Conservation (phyloP, 805 yeast genomes). For the Maudiozyma saulgeensis region DNA sequence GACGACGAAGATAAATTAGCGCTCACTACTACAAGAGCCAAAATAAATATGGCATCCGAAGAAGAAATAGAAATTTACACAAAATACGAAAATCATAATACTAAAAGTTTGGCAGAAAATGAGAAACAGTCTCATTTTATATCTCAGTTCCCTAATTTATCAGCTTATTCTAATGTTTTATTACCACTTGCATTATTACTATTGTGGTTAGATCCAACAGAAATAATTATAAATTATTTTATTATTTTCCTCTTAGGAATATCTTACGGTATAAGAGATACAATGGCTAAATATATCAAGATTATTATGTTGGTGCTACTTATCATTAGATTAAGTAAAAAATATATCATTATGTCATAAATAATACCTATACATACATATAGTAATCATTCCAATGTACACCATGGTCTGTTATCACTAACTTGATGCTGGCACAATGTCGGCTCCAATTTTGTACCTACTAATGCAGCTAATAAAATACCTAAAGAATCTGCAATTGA, state of each 20-base stretch:
- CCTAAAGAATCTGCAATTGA: constrained; percentile 82
- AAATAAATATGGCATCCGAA: background rate
- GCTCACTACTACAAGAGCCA: background rate
- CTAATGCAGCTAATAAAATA: constrained; percentile 66
- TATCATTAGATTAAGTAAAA: background rate
- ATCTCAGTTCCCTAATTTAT: background rate
- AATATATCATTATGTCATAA: background rate
- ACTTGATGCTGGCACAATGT: constrained; percentile 64
- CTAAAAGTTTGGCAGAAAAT: too few species aligned
- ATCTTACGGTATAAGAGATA: constrained; percentile 2
- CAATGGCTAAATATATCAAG: background rate
- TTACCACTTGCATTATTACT: background rate
- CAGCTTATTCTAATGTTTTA: background rate
- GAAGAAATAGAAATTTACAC: background rate
- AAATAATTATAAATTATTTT: constrained; percentile 1
- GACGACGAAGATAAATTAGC: background rate
- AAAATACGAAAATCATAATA: background rate
- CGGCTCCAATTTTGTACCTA: constrained; percentile 70
- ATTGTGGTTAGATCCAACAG: background rate
- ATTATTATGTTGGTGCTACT: background rate
- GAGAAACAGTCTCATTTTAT: too few species aligned
- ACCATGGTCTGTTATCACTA: constrained; percentile 69
- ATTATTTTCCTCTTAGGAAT: constrained; percentile 10
- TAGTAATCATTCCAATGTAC: constrained; percentile 34
- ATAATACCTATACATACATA: background rate